phyloP scores from a whole-genome alignment of 768 basidiomycete species.

The Lactarius quietus region DNA sequence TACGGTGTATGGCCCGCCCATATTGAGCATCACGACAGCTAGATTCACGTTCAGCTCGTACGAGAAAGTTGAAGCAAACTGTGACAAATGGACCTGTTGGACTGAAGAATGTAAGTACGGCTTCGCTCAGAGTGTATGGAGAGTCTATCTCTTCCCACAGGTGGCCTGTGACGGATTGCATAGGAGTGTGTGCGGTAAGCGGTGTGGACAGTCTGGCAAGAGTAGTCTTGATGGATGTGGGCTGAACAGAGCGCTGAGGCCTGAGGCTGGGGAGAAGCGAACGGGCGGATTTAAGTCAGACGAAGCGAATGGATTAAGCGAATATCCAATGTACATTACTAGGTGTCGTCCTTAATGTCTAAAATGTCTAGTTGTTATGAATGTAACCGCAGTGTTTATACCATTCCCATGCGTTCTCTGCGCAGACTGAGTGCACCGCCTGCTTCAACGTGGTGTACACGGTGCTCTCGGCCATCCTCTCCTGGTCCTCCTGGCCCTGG shows the following conservation, averaged over 20 bases:
- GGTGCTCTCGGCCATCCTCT: too few species aligned
- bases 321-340: too few species aligned
- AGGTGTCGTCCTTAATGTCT: too few species aligned
- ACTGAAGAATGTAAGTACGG: conserved; percentile 16
- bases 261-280: too few species aligned
- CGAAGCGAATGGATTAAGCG: neutral
- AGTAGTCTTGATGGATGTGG: neutral
- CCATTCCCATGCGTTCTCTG: too few species aligned
- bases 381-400: too few species aligned
- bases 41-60: neutral
- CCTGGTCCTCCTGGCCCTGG: too few species aligned
- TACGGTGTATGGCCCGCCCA: conserved; percentile 96
- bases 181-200: conserved; percentile 17
- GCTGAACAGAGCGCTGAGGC: too few species aligned
- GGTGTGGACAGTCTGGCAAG: conserved; percentile 7
- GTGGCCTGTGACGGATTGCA: conserved; percentile 17
- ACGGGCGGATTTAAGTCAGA: too few species aligned
- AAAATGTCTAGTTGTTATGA: too few species aligned
- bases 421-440: too few species aligned
- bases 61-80: neutral
- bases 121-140: neutral
- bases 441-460: too few species aligned
- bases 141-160: conserved; percentile 18
- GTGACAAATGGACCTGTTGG: conserved; percentile 22
- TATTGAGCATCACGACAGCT: conserved; percentile 97